These are phyloP conservation scores for Phylloboletellus chloephorus DNA, from an alignment of 1,284 basidiomycete genomes.

Conservation along the genomic window DNA sequence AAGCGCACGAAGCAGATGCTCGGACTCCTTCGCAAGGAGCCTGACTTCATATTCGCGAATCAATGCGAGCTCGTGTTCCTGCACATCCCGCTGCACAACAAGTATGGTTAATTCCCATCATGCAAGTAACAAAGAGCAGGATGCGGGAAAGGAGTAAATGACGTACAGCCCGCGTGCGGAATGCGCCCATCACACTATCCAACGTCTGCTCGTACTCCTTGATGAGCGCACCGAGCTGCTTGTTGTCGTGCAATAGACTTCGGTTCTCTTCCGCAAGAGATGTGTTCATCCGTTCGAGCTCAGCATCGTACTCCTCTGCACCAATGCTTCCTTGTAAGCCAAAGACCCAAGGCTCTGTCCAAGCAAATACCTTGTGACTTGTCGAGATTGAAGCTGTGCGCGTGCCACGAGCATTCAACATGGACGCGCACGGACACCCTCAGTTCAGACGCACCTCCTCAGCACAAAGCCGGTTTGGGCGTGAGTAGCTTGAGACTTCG, in stretches of 20 bases:
- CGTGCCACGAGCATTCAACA: constrained; percentile 1
- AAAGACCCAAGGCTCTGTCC: background rate
- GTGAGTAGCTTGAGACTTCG: constrained; percentile 59
- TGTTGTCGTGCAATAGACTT: constrained; percentile 87
- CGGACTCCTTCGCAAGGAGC: constrained; percentile 73
- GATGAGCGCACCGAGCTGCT: constrained; percentile 84
- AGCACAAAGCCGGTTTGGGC: constrained; percentile 89
- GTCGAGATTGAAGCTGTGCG: constrained; percentile 77
- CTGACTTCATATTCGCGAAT: constrained; percentile 89
- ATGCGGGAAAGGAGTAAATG: constrained; percentile 6
- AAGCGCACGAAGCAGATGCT: constrained; percentile 60
- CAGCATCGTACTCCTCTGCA: constrained; percentile 86
- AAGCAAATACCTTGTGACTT: constrained; percentile 69
- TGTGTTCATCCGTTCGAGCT: constrained; percentile 86
- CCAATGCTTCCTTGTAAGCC: constrained; percentile 1
- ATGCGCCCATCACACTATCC: constrained; percentile 92
- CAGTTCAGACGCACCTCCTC: constrained; percentile 50
- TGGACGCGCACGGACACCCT: background rate
- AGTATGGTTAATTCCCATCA: background rate
- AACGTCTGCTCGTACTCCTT: constrained; percentile 97
- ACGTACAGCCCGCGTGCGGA: constrained; percentile 87
- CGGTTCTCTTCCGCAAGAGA: constrained; percentile 85
- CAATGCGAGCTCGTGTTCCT: constrained; percentile 87
- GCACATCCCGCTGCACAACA: constrained; percentile 76
- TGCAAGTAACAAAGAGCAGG: background rate